phyloP scores from a whole-genome alignment of 2,329 filamentous ascomycete genomes.

The Mycogone perniciosa region DNA sequence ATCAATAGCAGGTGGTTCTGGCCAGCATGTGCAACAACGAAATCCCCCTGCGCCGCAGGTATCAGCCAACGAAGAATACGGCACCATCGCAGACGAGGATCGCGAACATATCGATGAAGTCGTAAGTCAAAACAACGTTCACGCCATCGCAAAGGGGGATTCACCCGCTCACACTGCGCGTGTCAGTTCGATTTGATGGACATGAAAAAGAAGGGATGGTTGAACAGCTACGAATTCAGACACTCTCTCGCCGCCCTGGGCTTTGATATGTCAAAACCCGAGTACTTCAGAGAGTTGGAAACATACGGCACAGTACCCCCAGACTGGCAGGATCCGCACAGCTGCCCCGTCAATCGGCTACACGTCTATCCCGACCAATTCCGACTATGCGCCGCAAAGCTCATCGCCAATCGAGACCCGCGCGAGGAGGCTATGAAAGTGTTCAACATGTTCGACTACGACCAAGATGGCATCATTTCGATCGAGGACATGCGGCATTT shows the following conservation, averaged over 20 bases:
- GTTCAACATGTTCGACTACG: slow-evolving; percentile 88
- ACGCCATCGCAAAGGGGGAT: too few relatives aligned
- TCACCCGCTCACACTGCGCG: slow-evolving; percentile 13
- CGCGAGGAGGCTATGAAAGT: slow-evolving; percentile 86
- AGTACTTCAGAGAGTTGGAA: slow-evolving; percentile 75
- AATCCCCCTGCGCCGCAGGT: slow-evolving; percentile 30
- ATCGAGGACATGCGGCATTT: slow-evolving; percentile 82
- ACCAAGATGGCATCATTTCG: slow-evolving; percentile 85
- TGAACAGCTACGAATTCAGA: slow-evolving; percentile 98
- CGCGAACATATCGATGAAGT: slow-evolving; percentile 90
- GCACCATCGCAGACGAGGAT: slow-evolving; percentile 72
- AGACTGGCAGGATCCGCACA: slow-evolving; percentile 44
- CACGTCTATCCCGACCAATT: slow-evolving; percentile 51
- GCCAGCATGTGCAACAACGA: slow-evolving; percentile 26
- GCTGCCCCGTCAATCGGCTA: slow-evolving; percentile 38
- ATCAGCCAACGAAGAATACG: slow-evolving; percentile 33
- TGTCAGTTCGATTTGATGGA: slow-evolving; percentile 87
- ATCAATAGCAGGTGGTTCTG: slow-evolving; percentile 26
- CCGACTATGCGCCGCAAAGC: slow-evolving; percentile 66
- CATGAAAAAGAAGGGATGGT: slow-evolving; percentile 85
- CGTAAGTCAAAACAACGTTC: slow-evolving; percentile 45
- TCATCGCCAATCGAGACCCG: slow-evolving; percentile 78
- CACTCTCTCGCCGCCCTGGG: slow-evolving; percentile 93
- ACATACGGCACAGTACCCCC: slow-evolving; percentile 69
- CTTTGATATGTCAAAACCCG: slow-evolving; percentile 81